Conservation (phyloP, 73 alveolate genomes). For the Paramecium octaurelia region DNA sequence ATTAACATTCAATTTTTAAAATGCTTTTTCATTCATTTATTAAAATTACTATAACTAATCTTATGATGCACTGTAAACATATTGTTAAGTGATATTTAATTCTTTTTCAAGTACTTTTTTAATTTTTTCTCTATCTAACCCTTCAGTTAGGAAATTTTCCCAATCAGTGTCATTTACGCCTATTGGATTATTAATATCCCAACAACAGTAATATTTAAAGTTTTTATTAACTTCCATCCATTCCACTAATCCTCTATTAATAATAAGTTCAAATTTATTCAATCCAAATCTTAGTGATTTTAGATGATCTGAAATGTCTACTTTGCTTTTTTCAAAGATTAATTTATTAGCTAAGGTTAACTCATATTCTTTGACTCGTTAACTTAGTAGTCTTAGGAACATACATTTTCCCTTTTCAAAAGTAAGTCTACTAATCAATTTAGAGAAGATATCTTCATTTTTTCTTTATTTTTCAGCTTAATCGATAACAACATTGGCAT, state of each 20-base stretch:
- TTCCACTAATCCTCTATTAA: constrained; percentile 2
- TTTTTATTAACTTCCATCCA: constrained; percentile 34
- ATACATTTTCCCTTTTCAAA: constrained; percentile 29
- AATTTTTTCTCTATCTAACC: not conserved
- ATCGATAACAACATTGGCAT: not conserved
- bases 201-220: not conserved
- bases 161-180: constrained; percentile 24
- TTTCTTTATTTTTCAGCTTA: constrained; percentile 27
- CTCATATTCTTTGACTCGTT: constrained; percentile 16
- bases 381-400: not conserved
- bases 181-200: not conserved
- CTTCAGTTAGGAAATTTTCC: not conserved
- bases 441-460: not conserved
- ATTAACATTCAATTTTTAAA: constrained; percentile 3
- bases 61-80: constrained; percentile 16
- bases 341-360: not conserved
- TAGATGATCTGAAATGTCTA: constrained; percentile 29
- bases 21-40: constrained; percentile 9
- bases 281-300: constrained; percentile 22
- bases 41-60: not conserved
- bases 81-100: not conserved
- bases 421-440: constrained; percentile 1
- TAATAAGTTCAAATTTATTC: constrained; percentile 22
- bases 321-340: constrained; percentile 15
- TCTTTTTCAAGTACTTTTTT: constrained; percentile 34